These are phyloP conservation scores for Cryomyces minteri DNA, from an alignment of 495 filamentous ascomycete genomes.

Conservation along the genomic window DNA sequence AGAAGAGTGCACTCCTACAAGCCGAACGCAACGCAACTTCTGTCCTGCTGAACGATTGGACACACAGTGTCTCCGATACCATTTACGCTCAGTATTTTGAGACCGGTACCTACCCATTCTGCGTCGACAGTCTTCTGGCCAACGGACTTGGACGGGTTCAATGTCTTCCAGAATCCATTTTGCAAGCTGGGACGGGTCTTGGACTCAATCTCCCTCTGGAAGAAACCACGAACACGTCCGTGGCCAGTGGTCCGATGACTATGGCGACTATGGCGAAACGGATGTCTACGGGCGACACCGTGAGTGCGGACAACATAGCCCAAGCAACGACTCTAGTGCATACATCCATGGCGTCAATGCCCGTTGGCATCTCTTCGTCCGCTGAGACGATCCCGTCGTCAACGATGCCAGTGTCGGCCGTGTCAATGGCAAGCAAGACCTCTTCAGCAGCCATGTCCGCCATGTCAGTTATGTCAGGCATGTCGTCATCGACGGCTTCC, in stretches of 20 bases:
- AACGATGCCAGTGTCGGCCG: not conserved
- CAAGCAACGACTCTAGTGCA: too few relatives aligned
- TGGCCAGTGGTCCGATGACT: too few relatives aligned
- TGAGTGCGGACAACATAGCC: too few relatives aligned
- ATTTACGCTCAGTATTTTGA: conserved; percentile 3
- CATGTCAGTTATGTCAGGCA: conserved; percentile 4
- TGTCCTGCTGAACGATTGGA: conserved; percentile 27
- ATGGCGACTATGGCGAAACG: too few relatives aligned
- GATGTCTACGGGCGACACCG: too few relatives aligned
- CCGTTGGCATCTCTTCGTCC: too few relatives aligned
- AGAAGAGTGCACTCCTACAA: conserved; percentile 3
- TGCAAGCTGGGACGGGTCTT: conserved; percentile 4
- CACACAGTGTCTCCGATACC: conserved; percentile 16
- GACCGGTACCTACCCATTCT: conserved; percentile 5
- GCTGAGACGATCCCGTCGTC: not conserved
- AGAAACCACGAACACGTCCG: too few relatives aligned
- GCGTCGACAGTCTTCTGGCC: conserved; percentile 9
- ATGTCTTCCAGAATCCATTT: conserved; percentile 5
- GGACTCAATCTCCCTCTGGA: not conserved
- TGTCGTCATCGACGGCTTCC: not conserved
- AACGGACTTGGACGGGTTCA: conserved; percentile 8
- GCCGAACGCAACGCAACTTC: conserved; percentile 4
- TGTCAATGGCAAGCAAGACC: too few relatives aligned
- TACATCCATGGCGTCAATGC: too few relatives aligned
- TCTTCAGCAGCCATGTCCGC: not conserved